Evolutionary conservation across 306 rosid genomes (phyloP).

Genomic region (Arachis stenosperma): DNA sequence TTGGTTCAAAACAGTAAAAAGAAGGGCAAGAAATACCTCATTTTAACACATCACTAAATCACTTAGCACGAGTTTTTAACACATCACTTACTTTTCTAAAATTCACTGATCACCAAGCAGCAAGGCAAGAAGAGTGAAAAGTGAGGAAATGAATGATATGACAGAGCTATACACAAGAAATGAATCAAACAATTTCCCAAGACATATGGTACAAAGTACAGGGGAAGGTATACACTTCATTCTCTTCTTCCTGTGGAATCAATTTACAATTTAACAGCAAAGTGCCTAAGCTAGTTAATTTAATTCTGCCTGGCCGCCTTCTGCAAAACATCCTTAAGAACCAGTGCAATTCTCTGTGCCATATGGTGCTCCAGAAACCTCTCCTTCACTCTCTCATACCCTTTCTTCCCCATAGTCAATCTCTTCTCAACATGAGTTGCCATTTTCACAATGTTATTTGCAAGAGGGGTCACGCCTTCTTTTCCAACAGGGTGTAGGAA

Average conservation of each 20-base stretch:
- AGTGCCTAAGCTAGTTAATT: conserved; percentile 35
- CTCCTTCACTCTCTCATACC: conserved; percentile 77
- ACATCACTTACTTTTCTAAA: too few species aligned
- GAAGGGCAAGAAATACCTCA: not conserved
- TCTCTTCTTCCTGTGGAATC: conserved; percentile 30
- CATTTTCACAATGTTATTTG: conserved; percentile 75
- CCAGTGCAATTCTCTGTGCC: conserved; percentile 79
- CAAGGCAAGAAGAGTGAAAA: not conserved
- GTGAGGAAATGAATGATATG: not conserved
- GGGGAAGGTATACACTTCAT: conserved; percentile 23
- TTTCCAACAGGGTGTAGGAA: conserved; percentile 80
- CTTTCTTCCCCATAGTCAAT: conserved; percentile 85
- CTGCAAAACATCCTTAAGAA: conserved; percentile 70
- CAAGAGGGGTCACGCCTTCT: conserved; percentile 72
- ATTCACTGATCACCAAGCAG: not conserved
- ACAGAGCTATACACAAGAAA: conserved; percentile 32
- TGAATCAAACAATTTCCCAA: conserved; percentile 14
- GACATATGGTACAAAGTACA: conserved; percentile 41
- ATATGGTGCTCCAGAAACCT: conserved; percentile 82
- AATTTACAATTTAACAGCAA: conserved; percentile 44
- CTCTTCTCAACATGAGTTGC: conserved; percentile 88
- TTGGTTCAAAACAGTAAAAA: not conserved
- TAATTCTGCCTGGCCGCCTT: conserved; percentile 57
- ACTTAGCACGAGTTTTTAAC: not conserved
- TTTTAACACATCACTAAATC: not conserved